A percentile compares a stretch with the other conserved stretches of the same genome.
phyloP scores from a whole-genome alignment of 2,329 filamentous ascomycete genomes.

The Hysterium pulicare region DNA sequence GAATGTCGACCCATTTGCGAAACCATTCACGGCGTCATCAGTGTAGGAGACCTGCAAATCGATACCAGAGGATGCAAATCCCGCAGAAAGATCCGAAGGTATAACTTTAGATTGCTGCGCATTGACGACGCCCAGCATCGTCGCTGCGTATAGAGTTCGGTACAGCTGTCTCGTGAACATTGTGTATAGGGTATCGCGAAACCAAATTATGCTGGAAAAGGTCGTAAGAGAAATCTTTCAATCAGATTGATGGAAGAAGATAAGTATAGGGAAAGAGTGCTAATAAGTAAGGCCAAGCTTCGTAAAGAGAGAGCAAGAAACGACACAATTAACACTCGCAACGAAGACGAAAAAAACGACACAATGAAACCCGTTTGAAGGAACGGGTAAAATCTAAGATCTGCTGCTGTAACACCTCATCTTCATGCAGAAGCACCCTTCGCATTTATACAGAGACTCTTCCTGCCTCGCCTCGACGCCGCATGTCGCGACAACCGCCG shows the following conservation, averaged over 20 bases:
- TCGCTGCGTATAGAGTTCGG: background rate
- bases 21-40: constrained; percentile 3
- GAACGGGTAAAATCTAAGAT: background rate
- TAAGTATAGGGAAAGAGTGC: background rate
- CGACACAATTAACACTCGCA: too few relatives aligned
- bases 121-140: background rate
- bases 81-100: background rate
- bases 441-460: background rate
- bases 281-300: too few relatives aligned
- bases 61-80: background rate
- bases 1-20: constrained; percentile 2
- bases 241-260: background rate
- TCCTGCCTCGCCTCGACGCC: background rate
- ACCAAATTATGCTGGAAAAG: too few relatives aligned
- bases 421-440: background rate
- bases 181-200: background rate
- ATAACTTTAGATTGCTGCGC: constrained; percentile 1
- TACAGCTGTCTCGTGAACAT: constrained; percentile 1
- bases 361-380: background rate
- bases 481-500: constrained; percentile 2
- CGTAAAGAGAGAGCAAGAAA: too few relatives aligned
- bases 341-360: too few relatives aligned
- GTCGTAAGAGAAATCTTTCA: too few relatives aligned
- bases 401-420: background rate
- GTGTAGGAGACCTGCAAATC: constrained; percentile 2